A percentile compares a stretch with the other conserved stretches of the same genome.
phyloP scores from a whole-genome alignment of 148 eudicot species.

The Vaccinium corymbosum region DNA sequence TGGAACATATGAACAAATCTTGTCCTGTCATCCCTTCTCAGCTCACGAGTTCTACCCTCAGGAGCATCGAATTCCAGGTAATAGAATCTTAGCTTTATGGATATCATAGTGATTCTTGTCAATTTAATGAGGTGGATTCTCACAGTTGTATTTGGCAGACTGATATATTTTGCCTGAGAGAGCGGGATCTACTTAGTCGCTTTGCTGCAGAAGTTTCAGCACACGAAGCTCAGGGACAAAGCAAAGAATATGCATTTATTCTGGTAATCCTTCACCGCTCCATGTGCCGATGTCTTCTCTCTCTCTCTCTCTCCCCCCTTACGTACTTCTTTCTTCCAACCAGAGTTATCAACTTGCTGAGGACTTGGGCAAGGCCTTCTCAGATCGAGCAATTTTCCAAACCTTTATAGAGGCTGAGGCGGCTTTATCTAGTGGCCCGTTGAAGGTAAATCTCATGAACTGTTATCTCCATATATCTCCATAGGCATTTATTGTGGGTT shows the following conservation, averaged over 20 bases:
- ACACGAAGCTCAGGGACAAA: conserved; percentile 63
- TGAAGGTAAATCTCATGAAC: conserved; percentile 56
- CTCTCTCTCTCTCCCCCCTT: neutral
- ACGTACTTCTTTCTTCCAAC: neutral
- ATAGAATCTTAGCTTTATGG: neutral
- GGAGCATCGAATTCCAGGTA: conserved; percentile 77
- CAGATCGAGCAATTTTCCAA: conserved; percentile 59
- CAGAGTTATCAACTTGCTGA: conserved; percentile 71
- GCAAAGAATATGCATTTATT: conserved; percentile 67
- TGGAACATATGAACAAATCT: conserved; percentile 88
- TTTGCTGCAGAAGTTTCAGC: conserved; percentile 72
- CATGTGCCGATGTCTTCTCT: neutral
- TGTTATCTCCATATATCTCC: neutral
- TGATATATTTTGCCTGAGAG: conserved; percentile 81
- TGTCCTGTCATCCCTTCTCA: conserved; percentile 62
- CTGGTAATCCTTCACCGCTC: conserved; percentile 41
- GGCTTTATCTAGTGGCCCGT: conserved; percentile 44
- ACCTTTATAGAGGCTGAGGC: conserved; percentile 64
- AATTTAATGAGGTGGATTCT: neutral
- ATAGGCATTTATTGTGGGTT: neutral
- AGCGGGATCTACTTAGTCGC: conserved; percentile 72
- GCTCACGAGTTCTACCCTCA: conserved; percentile 53
- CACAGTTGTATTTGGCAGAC: conserved; percentile 35
- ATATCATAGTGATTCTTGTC: conserved; percentile 2
- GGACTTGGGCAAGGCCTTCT: conserved; percentile 78